Conservation (phyloP, 1,284 basidiomycete species). For the Ustilago sp. region DNA sequence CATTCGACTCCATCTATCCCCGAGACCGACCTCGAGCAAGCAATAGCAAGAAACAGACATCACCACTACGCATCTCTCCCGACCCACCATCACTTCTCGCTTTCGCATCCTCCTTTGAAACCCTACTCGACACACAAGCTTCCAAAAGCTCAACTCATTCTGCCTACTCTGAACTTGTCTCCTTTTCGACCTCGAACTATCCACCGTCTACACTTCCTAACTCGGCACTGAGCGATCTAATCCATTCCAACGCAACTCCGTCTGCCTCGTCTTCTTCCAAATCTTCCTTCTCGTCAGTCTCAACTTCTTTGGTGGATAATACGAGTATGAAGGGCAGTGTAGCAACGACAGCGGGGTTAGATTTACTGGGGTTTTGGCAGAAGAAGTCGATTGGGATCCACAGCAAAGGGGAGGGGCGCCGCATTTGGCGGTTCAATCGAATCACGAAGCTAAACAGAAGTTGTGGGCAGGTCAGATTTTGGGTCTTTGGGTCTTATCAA, state of each 20-base stretch:
- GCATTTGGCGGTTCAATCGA: slow-evolving; percentile 26
- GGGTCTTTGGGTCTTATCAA: slow-evolving; percentile 32
- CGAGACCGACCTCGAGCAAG: not conserved
- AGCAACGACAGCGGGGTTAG: slow-evolving; percentile 31
- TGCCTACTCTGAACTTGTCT: slow-evolving; percentile 43
- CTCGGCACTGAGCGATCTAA: slow-evolving; percentile 24
- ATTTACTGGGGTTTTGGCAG: slow-evolving; percentile 36
- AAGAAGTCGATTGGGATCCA: slow-evolving; percentile 46
- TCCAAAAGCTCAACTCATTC: slow-evolving; percentile 39
- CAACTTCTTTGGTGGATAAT: slow-evolving; percentile 15
- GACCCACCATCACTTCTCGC: slow-evolving; percentile 27
- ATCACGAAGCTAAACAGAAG: slow-evolving; percentile 36
- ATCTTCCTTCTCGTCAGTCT: slow-evolving; percentile 39
- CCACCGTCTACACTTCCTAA: slow-evolving; percentile 44
- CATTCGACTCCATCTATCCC: not conserved
- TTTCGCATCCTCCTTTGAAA: slow-evolving; percentile 42
- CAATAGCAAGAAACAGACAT: not conserved
- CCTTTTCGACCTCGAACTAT: slow-evolving; percentile 28
- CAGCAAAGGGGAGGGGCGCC: slow-evolving; percentile 23
- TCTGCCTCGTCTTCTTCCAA: slow-evolving; percentile 29
- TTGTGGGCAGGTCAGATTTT: slow-evolving; percentile 42
- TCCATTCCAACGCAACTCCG: slow-evolving; percentile 19
- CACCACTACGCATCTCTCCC: slow-evolving; percentile 13
- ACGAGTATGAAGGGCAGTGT: slow-evolving; percentile 6
- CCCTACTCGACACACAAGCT: slow-evolving; percentile 44